Base-by-base conservation (phyloP, 2,329 filamentous ascomycete genomes). In the Venturia carpophila region DNA sequence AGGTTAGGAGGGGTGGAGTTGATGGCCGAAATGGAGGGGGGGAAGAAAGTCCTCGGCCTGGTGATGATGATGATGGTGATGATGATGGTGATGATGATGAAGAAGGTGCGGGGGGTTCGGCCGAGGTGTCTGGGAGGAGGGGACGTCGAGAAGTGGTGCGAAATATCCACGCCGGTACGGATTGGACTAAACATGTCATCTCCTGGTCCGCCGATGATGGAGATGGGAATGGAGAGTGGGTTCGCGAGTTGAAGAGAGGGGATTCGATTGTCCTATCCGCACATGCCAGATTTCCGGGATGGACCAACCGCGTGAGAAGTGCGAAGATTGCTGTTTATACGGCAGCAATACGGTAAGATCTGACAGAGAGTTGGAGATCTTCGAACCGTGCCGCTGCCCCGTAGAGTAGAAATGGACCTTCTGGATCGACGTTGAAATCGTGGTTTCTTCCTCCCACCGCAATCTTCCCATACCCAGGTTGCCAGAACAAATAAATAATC, bases 321-420 rank as follows among this genome's bases (percentile, higher is more conserved):
- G 63, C 63, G 5, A 41, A 58, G 24, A 64, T 64, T 34, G 49
- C 47, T 3, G 63, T 64, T 1, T 64, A 64, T 19, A 39, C 47
- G 27, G 63, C 63, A 6, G 49, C 49, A 42, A 47, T 64, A n/a
- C 34, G 63, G 3, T 64, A 24, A 45, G 39, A 7, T 61, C 17
- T 5, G 17, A n/a, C 9, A 41, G 39, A 41, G 30, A 34, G 30
- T n/a, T n/a, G n/a, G n/a, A n/a, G n/a, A n/a, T n/a, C n/a, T n/a
- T n/a, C n/a, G n/a, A n/a, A n/a, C n/a, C n/a, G n/a, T n/a, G n/a
- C n/a, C n/a, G n/a, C n/a, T n/a, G n/a, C n/a, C n/a, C n/a, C n/a
- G n/a, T n/a, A n/a, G n/a, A n/a, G n/a, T n/a, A n/a, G n/a, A n/a
- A n/a, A n/a, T n/a, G n/a, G n/a, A n/a, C n/a, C n/a, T n/a, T n/a